Base-by-base conservation (phyloP, 805 yeast species). In the Teunomyces gatunensis region DNA sequence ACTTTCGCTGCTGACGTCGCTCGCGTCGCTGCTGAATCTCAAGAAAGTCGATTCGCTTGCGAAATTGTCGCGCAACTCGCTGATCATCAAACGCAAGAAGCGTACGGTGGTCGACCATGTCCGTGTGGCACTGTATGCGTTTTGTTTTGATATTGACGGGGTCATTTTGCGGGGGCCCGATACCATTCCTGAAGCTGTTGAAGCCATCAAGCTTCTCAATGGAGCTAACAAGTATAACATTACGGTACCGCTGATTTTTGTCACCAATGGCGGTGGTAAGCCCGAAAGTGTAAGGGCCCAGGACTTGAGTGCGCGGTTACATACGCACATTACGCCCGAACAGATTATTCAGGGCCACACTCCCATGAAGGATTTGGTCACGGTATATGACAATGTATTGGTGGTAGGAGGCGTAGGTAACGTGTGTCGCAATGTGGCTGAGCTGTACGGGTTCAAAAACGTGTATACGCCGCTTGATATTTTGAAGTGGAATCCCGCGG, bases 261-360 rank as follows among this genome's bases (percentile, higher is more conserved):
- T 89, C 52, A 89, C 97, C 49, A 89, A 89, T 64, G 97, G 97
- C 56, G 96, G 96, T 55, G 97, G 97, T 44, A 81, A 86, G 59
- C 85, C 89, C 6, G 97, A 89, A 64, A 62, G 71, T 47, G 83
- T 79, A 7, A 75, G 97, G 56, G 86, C 92, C 42, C 78, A 76
- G 47, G 94, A 88, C 54, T 74, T 89, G 59, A 73, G 84, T 37
- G 73, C 76, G 47, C 71, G 89, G 54, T 74, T 89, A 52, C 79
- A 75, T 17, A 68, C 80, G 34, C 77, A 77, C 34, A 80, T 89
- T 49, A 78, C 84, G 10, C 81, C 82, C 39, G 89, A 83, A 46
- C 96, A 89, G 69, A 86, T 89, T 49, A 86, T 89, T 57, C 96
- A 89, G 67, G 96, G 96, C 51, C 96, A 89, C 67, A 89, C 97